phyloP scores from a whole-genome alignment of 2,329 filamentous ascomycete species.

The Cadophora luteo-olivacea region DNA sequence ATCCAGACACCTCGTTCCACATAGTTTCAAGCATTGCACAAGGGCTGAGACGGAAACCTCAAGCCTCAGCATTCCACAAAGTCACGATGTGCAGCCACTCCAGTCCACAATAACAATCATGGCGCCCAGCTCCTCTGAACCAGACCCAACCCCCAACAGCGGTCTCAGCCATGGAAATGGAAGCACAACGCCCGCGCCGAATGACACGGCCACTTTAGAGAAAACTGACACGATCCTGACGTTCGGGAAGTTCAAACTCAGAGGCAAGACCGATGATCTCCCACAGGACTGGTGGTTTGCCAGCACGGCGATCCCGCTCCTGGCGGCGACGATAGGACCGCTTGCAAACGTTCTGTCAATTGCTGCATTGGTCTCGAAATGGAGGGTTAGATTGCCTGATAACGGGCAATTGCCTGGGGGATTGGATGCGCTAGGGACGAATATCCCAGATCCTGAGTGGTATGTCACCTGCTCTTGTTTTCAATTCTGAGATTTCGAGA shows the following conservation, averaged over 20 bases:
- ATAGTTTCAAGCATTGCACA: background rate
- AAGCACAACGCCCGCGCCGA: constrained; percentile 3
- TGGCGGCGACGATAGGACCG: constrained; percentile 73
- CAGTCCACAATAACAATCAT: constrained; percentile 23
- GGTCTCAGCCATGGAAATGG: background rate
- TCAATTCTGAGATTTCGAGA: background rate
- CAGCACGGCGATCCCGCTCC: constrained; percentile 57
- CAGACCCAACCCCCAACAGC: background rate
- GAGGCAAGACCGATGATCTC: constrained; percentile 45
- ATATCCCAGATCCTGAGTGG: constrained; percentile 67
- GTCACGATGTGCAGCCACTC: constrained; percentile 8
- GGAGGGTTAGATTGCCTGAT: constrained; percentile 59
- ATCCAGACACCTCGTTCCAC: too few relatives aligned
- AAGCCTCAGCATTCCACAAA: background rate
- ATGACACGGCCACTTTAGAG: constrained; percentile 22
- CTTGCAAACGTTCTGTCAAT: constrained; percentile 75
- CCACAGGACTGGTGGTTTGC: constrained; percentile 50
- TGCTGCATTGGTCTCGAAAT: constrained; percentile 68
- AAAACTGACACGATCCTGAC: constrained; percentile 33
- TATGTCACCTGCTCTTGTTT: constrained; percentile 43
- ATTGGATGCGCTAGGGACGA: constrained; percentile 56
- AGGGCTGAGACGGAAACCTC: background rate
- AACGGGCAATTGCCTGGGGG: constrained; percentile 52
- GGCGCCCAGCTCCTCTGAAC: constrained; percentile 18
- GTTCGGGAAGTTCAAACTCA: constrained; percentile 43